Evolutionary conservation across 371 early-diverging fungal genomes (phyloP).

Genomic region (Polyrhizophydium stewartii): DNA sequence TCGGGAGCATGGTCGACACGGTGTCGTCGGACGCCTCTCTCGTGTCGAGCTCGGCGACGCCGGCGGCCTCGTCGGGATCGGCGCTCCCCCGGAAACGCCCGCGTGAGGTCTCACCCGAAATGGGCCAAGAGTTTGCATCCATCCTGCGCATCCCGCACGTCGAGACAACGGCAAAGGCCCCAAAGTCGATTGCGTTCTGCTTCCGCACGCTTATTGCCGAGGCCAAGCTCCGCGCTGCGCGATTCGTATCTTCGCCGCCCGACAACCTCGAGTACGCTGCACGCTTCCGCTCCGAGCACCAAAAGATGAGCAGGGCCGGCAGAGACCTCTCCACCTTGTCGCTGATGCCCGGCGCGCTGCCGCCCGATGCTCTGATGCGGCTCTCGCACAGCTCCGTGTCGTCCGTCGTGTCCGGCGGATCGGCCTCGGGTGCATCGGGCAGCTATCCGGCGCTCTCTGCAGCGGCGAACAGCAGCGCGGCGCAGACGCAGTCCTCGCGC

Average conservation of each 20-base stretch:
- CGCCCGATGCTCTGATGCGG: background rate
- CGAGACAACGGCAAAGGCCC: constrained; percentile 32
- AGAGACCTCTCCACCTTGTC: too few species aligned
- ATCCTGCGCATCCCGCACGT: constrained; percentile 17
- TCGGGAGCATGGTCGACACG: constrained; percentile 39
- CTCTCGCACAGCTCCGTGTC: background rate
- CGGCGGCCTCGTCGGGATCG: too few species aligned
- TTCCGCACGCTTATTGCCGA: constrained; percentile 17
- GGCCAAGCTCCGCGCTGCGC: constrained; percentile 11
- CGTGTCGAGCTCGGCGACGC: background rate
- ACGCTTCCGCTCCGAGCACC: background rate
- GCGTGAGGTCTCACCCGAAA: constrained; percentile 20
- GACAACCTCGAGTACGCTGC: background rate
- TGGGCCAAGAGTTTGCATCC: constrained; percentile 21
- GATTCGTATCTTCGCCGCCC: background rate
- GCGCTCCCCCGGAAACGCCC: constrained; percentile 8
- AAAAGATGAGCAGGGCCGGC: background rate
- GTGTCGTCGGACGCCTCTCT: constrained; percentile 11
- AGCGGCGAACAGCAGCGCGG: background rate
- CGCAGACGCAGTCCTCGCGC: background rate
- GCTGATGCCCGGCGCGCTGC: background rate
- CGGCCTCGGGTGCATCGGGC: background rate
- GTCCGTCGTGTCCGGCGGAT: background rate
- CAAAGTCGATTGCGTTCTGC: constrained; percentile 23
- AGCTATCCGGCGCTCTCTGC: background rate